Percentiles rank a stretch among this genome's conserved stretches.
phyloP scores from a whole-genome alignment of 2,329 filamentous ascomycete genomes.

The Diaporthe capsici region DNA sequence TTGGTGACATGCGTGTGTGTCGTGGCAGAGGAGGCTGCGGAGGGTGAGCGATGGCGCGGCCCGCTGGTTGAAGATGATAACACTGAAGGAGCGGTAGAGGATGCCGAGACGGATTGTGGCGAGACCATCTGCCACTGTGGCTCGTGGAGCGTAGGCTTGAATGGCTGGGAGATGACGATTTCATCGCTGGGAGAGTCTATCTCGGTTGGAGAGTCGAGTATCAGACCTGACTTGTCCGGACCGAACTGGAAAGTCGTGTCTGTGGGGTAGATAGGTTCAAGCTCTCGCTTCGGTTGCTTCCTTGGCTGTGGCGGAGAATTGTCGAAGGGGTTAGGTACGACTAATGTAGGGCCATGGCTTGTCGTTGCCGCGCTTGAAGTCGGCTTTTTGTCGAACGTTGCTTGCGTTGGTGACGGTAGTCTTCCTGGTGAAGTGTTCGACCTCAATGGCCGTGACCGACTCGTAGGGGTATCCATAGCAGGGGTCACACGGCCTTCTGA shows the following conservation, averaged over 20 bases:
- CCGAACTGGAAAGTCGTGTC: constrained; percentile 48
- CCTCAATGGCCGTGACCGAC: constrained; percentile 58
- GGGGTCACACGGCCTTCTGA: constrained; percentile 44
- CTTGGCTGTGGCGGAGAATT: constrained; percentile 26
- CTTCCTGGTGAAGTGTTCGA: constrained; percentile 70
- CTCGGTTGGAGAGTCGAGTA: constrained; percentile 59
- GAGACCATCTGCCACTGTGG: constrained; percentile 65
- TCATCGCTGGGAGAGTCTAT: constrained; percentile 44
- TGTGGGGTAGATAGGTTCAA: constrained; percentile 40
- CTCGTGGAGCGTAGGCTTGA: constrained; percentile 56
- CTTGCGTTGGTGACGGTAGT: constrained; percentile 59
- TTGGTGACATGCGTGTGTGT: constrained; percentile 51
- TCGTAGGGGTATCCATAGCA: constrained; percentile 45
- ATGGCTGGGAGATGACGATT: constrained; percentile 49
- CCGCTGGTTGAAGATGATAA: constrained; percentile 49
- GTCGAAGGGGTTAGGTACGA: constrained; percentile 39
- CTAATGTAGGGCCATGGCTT: constrained; percentile 30
- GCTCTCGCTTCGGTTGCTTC: constrained; percentile 5
- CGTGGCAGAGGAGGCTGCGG: constrained; percentile 43
- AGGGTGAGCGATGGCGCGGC: constrained; percentile 42
- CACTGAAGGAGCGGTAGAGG: constrained; percentile 50
- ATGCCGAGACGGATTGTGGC: constrained; percentile 53
- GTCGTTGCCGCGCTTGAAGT: constrained; percentile 7
- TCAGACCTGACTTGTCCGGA: constrained; percentile 53
- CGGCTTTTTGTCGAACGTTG: constrained; percentile 50